Percentiles rank a stretch among this genome's conserved stretches.
Conservation (phyloP, 1,284 basidiomycete genomes). For the Heterobasidion parviporum region DNA sequence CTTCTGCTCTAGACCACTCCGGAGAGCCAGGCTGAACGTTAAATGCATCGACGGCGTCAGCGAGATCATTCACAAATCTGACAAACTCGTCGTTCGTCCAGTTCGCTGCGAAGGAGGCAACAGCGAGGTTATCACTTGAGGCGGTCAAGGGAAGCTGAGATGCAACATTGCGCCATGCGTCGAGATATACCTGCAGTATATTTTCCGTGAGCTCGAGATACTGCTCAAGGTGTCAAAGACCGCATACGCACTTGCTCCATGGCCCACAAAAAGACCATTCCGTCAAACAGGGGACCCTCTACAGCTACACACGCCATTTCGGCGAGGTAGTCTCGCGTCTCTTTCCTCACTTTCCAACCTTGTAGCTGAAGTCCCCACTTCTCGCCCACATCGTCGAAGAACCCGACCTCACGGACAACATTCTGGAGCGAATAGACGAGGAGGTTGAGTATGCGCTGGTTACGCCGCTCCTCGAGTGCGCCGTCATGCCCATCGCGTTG, state of each 20-base stretch:
- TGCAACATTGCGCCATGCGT: conserved; percentile 55
- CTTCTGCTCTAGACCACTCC: conserved; percentile 37
- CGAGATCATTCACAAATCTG: conserved; percentile 50
- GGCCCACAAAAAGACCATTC: conserved; percentile 66
- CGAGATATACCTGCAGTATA: conserved; percentile 39
- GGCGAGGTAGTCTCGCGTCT: conserved; percentile 60
- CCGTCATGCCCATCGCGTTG: conserved; percentile 19
- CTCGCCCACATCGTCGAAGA: conserved; percentile 48
- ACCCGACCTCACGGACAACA: conserved; percentile 50
- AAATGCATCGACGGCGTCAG: conserved; percentile 43
- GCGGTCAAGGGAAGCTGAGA: conserved; percentile 12
- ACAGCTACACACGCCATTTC: conserved; percentile 53
- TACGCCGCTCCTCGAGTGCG: conserved; percentile 25
- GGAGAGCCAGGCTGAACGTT: conserved; percentile 30
- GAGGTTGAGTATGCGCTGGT: conserved; percentile 37
- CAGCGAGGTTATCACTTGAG: conserved; percentile 19
- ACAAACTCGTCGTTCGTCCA: conserved; percentile 63
- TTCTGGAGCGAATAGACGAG: conserved; percentile 47
- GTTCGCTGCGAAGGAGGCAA: conserved; percentile 47
- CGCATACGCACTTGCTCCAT: conserved; percentile 54
- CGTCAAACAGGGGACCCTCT: conserved; percentile 46
- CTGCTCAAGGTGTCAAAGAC: neutral
- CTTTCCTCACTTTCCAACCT: conserved; percentile 47
- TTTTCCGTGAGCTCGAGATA: neutral
- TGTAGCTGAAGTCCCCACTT: conserved; percentile 36